Evolutionary conservation across 2,329 filamentous ascomycete species (phyloP), one percentile per base, ranked within the genome.

Genomic region (Coniella lustricola): DNA sequence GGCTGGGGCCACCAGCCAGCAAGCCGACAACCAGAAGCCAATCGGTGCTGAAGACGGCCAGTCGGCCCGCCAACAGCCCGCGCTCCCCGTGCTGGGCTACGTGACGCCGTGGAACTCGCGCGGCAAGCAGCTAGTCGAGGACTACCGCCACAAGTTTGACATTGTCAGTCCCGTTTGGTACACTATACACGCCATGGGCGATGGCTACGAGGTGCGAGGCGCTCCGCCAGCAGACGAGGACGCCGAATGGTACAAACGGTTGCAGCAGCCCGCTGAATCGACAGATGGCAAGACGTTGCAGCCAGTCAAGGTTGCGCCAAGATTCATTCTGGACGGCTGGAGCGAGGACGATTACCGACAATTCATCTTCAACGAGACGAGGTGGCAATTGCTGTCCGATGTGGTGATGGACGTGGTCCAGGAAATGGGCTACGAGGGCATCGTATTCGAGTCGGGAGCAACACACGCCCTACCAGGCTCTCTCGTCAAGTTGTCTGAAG

Each of bases 51-150:
- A 38, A 5, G 21, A 34, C 16, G 43, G 32, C 33, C 25, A 29
- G 25, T 10, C 25, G 5, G 40, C n/a, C 33, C 35, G 35, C 3
- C 35, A 18, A 22, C 33, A 46, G 25, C 50, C 52, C 13, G 32
- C 31, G n/a, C 45, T 54, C 4, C 52, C 53, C 14, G 48, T 54
- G 14, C 46, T 57, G 39, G 56, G 51, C 31, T 57, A 57, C 33
- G 56, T 57, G 14, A 57, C 56, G 34, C 55, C 55, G 12, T 57
- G 56, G 56, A 55, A 57, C 50, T 22, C 49, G 18, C 55, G 56
- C 7, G 56, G 56, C 20, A 55, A 51, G 32, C 40, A 55, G 39
- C 47, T 57, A 17, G 53, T 57, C 13, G 55, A 57, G 33, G 50
- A 55, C 31, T 49, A 54, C 39, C 48, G 54, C 3, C 25, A 47